These are phyloP conservation scores for Nemania sp. DNA, from an alignment of 2,329 filamentous ascomycete species.

Conservation along the genomic window DNA sequence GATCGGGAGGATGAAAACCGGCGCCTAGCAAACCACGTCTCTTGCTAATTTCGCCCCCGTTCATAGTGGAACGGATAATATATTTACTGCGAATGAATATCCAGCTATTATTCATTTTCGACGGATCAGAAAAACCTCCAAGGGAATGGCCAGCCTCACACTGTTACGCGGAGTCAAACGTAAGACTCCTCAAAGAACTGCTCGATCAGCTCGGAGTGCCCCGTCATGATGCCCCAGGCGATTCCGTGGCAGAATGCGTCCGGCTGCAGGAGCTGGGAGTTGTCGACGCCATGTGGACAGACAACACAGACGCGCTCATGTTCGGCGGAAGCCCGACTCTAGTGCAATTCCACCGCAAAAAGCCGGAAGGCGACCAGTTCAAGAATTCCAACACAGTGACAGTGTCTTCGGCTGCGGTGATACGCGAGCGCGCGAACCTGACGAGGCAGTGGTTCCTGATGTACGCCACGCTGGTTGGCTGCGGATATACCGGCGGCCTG, in stretches of 20 bases:
- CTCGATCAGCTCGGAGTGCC: constrained; percentile 46
- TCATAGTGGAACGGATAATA: constrained; percentile 43
- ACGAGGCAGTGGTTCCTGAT: constrained; percentile 29
- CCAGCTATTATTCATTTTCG: constrained; percentile 57
- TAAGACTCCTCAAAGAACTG: constrained; percentile 41
- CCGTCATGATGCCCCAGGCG: constrained; percentile 48
- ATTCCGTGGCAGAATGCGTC: constrained; percentile 53
- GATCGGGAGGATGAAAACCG: not conserved
- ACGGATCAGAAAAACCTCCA: constrained; percentile 48
- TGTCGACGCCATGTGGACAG: constrained; percentile 53
- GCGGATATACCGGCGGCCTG: constrained; percentile 30
- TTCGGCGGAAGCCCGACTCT: constrained; percentile 48
- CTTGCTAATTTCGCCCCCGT: constrained; percentile 11
- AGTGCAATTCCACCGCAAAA: constrained; percentile 35
- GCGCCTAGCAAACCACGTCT: not conserved
- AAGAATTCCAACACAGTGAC: constrained; percentile 22
- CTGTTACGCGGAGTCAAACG: constrained; percentile 41
- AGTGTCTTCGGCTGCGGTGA: constrained; percentile 14
- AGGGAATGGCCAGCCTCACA: constrained; percentile 21
- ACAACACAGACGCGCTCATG: constrained; percentile 52
- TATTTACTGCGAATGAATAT: constrained; percentile 48
- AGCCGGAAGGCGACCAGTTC: constrained; percentile 26
- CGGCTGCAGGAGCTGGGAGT: constrained; percentile 46
- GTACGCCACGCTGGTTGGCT: constrained; percentile 34
- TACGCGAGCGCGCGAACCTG: constrained; percentile 21